Conservation (phyloP, 371 early-diverging fungal species). For the Nematocida sp. region DNA sequence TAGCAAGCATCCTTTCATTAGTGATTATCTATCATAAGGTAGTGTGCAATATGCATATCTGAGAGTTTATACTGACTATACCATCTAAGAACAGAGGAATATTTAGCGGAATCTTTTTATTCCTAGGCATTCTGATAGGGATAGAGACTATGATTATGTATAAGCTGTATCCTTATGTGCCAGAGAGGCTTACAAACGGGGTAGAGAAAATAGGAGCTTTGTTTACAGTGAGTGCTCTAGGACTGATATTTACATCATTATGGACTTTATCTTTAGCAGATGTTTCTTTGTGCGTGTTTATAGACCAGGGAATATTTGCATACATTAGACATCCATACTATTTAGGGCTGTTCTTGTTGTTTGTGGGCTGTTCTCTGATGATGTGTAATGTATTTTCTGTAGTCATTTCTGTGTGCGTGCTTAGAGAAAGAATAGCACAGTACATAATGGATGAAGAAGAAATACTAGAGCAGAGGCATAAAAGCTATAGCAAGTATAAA, state of each 20-base stretch:
- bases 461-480: conserved; percentile 10
- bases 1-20: conserved; percentile 2
- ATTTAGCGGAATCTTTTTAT: conserved; percentile 16
- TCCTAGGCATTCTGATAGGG: conserved; percentile 1
- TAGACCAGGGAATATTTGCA: conserved; percentile 47
- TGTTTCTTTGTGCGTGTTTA: conserved; percentile 21
- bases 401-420: not conserved
- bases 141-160: conserved; percentile 35
- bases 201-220: conserved; percentile 20
- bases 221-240: not conserved
- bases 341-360: conserved; percentile 25
- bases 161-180: not conserved
- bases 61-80: conserved; percentile 2
- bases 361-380: conserved; percentile 16
- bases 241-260: conserved; percentile 34
- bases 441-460: conserved; percentile 15
- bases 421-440: conserved; percentile 7
- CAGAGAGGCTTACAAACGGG: not conserved
- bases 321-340: conserved; percentile 52
- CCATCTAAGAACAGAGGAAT: not conserved
- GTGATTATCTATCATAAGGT: conserved; percentile 17
- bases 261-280: conserved; percentile 24
- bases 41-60: not conserved
- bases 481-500: conserved; percentile 33
- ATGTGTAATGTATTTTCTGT: not conserved